Evolutionary conservation across 208 protist species (phyloP), one percentile per base, ranked within the genome.

Genomic region (Acanthamoeba sp.): DNA sequence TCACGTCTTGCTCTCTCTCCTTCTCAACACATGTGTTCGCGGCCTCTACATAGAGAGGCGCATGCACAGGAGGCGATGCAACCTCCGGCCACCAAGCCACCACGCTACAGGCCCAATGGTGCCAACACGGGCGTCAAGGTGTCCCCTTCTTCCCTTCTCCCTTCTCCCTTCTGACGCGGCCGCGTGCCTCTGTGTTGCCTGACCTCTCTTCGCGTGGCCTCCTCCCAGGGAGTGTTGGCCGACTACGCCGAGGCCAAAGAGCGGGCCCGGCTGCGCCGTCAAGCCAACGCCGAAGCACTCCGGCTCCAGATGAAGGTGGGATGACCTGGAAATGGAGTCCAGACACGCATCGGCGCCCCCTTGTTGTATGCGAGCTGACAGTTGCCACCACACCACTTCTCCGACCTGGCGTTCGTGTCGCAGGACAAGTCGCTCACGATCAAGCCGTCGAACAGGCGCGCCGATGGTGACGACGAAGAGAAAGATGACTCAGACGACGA

Each of bases 211-310:
- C 24, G 55, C 52, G 18, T 50, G 45, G 45, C 4, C 45, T 4
- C 45, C 9, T 69, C 22, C 14, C 24, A 92, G 87, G 57, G 87
- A 12, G 87, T 92, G 36, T 76, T 92, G 36, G 87, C 87, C 22
- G 87, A 92, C 57, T 92, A 92, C 22, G 87, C 87, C 9, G 87
- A 92, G 87, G 87, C 87, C 55, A 92, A 92, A n/a, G 62, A 78
- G 57, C 32, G 62, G 7, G 36, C 87, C 12, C 48, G 87, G 18
- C 34, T 92, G 36, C 55, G 87, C 29, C 87, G 87, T 22, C 59
- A 73, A 14, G 87, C 87, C 14, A 64, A 73, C 22, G 48, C 87
- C 12, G 87, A 92, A 48, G 62, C 55, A 18, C 57, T 32, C 57
- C n/a, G 57, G 20, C 87, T 92, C 18, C 55, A 55, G 34, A 48